These are phyloP conservation scores for Malus hybrid DNA, from an alignment of 331 rosid genomes.

Conservation along the genomic window DNA sequence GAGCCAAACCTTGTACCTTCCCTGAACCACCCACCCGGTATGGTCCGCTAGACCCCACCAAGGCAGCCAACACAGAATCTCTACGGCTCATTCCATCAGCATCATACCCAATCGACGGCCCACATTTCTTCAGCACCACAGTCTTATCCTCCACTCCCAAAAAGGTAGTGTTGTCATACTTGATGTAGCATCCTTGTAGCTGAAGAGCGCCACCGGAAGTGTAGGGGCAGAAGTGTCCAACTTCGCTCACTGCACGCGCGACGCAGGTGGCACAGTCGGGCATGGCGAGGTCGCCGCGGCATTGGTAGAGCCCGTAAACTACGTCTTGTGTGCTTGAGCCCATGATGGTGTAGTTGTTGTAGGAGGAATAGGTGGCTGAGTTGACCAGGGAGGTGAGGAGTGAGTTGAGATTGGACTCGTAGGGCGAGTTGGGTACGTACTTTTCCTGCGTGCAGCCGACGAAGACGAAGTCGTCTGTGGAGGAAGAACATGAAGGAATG, in stretches of 20 bases:
- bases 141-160: conserved; percentile 72
- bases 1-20: conserved; percentile 56
- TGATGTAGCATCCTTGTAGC: conserved; percentile 69
- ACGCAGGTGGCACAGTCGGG: conserved; percentile 76
- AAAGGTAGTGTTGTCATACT: conserved; percentile 59
- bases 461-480: conserved; percentile 50
- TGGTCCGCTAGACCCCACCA: conserved; percentile 43
- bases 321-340: conserved; percentile 44
- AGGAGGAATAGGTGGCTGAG: conserved; percentile 74
- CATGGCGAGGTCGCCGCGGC: conserved; percentile 88
- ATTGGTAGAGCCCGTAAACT: conserved; percentile 69
- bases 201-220: conserved; percentile 67
- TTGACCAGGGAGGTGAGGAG: conserved; percentile 61
- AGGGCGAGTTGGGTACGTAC: conserved; percentile 53
- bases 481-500: conserved; percentile 7
- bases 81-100: conserved; percentile 36
- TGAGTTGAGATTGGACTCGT: conserved; percentile 65
- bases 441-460: conserved; percentile 67
- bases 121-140: conserved; percentile 69
- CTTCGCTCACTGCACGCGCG: conserved; percentile 33
- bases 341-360: conserved; percentile 63
- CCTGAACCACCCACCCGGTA: conserved; percentile 75
- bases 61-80: conserved; percentile 48
- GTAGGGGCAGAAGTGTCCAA: conserved; percentile 36
- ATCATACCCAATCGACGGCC: conserved; percentile 49